Base-by-base conservation (phyloP, 345 rosid species). In the Citrus reticulata region DNA sequence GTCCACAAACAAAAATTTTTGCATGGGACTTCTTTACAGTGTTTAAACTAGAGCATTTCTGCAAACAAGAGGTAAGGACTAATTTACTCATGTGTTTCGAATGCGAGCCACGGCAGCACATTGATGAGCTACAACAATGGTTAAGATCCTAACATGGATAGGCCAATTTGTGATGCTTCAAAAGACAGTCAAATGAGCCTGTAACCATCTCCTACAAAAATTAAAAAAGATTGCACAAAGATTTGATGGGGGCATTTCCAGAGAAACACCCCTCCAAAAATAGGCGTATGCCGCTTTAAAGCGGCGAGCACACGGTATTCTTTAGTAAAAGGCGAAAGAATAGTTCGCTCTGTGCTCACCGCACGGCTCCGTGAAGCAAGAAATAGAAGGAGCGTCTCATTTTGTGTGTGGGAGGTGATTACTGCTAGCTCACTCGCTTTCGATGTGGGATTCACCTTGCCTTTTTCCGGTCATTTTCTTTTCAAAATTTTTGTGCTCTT, bases 261-360 rank as follows among this genome's bases (percentile, higher is more conserved):
- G 0, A 3, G 7, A 66, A 66, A 20, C 22, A 19, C 49, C 27
- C 70, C 46, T 66, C 70, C 70, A 66, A 66, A 66, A 35, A 35
- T 35, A 2, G 70, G 46, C 70, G 70, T 66, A 66, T 35, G 46
- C 70, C 46, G 70, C 49, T 34, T 1, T 9, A 19, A 19, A 32
- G 27, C 70, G 27, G 16, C 80, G 70, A 77, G 70, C 78, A 86
- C 83, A 84, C 85, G 82, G 85, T 81, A 88, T 84, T 87, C 90
- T 88, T 81, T 87, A 85, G 89, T 87, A 84, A 87, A 87, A 83
- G 85, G 86, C 85, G 83, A 84, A 90, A 87, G 89, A 86, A 89
- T 82, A 89, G 83, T 79, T 86, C 85, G 83, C 85, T 81, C 1
- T 81, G 81, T 54, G 65, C 79, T 80, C 82, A 86, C 70, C 73